Evolutionary conservation across 2,329 filamentous ascomycete species (phyloP).

Genomic region (Ascochyta koolunga): DNA sequence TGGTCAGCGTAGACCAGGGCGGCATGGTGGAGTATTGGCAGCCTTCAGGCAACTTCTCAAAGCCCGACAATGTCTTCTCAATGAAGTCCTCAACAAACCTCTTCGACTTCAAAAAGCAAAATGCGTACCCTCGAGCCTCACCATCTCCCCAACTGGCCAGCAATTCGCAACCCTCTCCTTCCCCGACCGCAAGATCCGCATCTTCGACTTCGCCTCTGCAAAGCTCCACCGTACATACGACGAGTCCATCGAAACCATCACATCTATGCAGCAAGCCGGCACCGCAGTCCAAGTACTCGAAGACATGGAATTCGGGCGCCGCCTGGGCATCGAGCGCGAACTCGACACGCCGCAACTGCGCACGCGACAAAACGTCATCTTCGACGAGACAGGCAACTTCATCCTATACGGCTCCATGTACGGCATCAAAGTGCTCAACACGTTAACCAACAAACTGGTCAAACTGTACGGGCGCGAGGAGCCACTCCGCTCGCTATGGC

Average conservation of each 20-base stretch:
- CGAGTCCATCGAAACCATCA: conserved; percentile 86
- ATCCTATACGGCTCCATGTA: conserved; percentile 91
- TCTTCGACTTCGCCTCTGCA: conserved; percentile 90
- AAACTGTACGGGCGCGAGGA: conserved; percentile 92
- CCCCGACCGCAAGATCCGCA: conserved; percentile 87
- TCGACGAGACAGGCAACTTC: conserved; percentile 96
- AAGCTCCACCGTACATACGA: conserved; percentile 94
- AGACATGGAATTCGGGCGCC: conserved; percentile 87
- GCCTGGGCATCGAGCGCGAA: conserved; percentile 84
- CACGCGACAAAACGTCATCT: conserved; percentile 82
- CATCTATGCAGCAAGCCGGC: conserved; percentile 95
- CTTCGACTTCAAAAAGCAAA: conserved; percentile 95
- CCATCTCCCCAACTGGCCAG: conserved; percentile 82
- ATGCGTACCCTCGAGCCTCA: conserved; percentile 79
- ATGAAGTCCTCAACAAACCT: conserved; percentile 93
- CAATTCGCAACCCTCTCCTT: conserved; percentile 90
- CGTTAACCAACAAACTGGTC: conserved; percentile 88
- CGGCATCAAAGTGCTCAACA: conserved; percentile 95
- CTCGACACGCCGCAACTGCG: conserved; percentile 73
- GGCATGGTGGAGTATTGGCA: conserved; percentile 99
- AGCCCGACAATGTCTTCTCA: conserved; percentile 88
- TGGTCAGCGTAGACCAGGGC: conserved; percentile 83
- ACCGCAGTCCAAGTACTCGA: conserved; percentile 82
- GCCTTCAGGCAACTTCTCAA: conserved; percentile 80
- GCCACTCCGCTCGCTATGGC: conserved; percentile 79